A percentile compares a stretch with the other conserved stretches of the same genome.
Conservation (phyloP, 2,329 filamentous ascomycete species). For the Arthrinium phaeospermum region DNA sequence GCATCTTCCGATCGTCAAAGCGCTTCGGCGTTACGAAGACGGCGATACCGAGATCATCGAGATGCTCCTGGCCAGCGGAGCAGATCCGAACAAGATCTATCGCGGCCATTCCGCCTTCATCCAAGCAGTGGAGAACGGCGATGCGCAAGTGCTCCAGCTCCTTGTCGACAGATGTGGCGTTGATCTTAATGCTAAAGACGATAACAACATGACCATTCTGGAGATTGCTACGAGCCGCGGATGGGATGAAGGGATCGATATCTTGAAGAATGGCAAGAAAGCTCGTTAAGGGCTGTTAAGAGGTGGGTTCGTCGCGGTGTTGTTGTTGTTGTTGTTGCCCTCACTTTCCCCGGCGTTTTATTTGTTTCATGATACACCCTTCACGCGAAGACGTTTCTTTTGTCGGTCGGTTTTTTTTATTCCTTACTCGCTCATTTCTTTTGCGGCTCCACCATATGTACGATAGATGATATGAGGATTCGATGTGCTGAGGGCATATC, state of each 20-base stretch:
- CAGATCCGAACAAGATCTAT: constrained; percentile 72
- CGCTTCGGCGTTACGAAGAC: constrained; percentile 62
- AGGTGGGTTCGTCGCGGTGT: neutral
- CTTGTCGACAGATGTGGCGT: constrained; percentile 55
- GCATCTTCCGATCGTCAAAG: constrained; percentile 74
- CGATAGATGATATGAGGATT: neutral
- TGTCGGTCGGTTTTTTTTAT: neutral
- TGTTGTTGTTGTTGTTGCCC: neutral
- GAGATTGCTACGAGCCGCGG: constrained; percentile 64
- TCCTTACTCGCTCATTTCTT: neutral
- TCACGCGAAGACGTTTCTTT: constrained; percentile 9
- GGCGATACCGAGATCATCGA: constrained; percentile 66
- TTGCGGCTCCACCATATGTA: neutral
- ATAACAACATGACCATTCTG: constrained; percentile 57
- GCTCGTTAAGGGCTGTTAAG: constrained; percentile 2
- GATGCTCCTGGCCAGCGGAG: constrained; percentile 66
- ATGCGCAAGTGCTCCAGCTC: constrained; percentile 57
- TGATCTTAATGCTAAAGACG: constrained; percentile 59
- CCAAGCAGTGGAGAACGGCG: constrained; percentile 69
- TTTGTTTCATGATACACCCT: constrained; percentile 15
- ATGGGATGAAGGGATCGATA: constrained; percentile 61
- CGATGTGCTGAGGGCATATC: neutral
- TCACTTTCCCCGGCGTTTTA: neutral
- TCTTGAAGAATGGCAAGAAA: constrained; percentile 44
- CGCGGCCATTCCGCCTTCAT: constrained; percentile 70